Base-by-base conservation (phyloP, 2,329 filamentous ascomycete genomes). In the Colletotrichum sp. region DNA sequence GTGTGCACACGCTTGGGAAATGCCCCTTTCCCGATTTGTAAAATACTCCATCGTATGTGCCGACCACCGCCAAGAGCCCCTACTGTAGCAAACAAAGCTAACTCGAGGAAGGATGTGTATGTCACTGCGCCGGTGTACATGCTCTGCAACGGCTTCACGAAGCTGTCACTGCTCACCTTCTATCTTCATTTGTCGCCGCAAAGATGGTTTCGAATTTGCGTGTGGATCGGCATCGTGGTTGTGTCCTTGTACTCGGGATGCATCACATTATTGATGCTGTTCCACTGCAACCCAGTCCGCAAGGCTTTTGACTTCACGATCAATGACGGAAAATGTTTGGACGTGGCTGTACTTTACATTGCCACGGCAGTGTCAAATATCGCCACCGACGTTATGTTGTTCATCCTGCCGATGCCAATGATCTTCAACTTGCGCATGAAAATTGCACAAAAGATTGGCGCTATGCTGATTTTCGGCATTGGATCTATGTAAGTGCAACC, bases 361-460 rank as follows among this genome's bases (percentile, higher is more conserved):
- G 84, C 85, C 34, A 89, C 88, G 9, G 87, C 88, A 0, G 86
- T 85, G 5, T 82, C 87, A 15, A 89, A 89, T 72, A 88, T 90
- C 62, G 66, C 85, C 19, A 88, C 87, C 7, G 88, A 90, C 77
- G 67, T 90, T 8, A 78, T 89, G 8, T 84, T 89, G 19, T 88
- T 89, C 63, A 77, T 84, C 2, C 77, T 90, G 5, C 89, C 89
- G 0, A 84, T 90, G 52, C 86, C 85, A 0, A 87, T 88, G 62
- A 81, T 90, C 2, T 80, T 87, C 34, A 82, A 82, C 9, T 80
- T 90, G 1, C 85, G 87, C 62, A 85, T 90, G 67, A 87, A 87
- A 0, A 78, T 78, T 30, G 85, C 84, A 64, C 88, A 90, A 72
- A 90, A 89, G 78, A 75, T 89, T n/a, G 87, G 84, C 1, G 79